Evolutionary conservation across 2,329 filamentous ascomycete species (phyloP).

Genomic region (Calonectria pseudoreteaudii): DNA sequence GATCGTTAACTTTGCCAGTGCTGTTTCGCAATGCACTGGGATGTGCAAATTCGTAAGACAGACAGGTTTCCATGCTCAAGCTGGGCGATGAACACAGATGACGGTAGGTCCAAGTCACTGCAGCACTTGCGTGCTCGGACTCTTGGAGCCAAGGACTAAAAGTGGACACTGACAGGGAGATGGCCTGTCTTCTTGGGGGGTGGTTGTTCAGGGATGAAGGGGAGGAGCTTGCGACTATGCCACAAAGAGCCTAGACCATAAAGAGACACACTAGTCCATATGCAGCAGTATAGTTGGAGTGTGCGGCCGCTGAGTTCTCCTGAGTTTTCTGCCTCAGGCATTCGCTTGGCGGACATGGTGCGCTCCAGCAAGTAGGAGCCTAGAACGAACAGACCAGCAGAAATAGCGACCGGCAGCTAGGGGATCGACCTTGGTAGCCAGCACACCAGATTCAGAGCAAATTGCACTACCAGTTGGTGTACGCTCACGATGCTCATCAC

Average conservation of each 20-base stretch:
- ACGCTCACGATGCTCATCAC: neutral
- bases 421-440: neutral
- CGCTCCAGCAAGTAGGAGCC: neutral
- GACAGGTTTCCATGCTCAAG: constrained; percentile 17
- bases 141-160: constrained; percentile 8
- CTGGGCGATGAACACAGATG: constrained; percentile 23
- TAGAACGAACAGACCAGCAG: neutral
- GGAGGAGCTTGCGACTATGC: constrained; percentile 12
- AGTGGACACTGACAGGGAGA: constrained; percentile 11
- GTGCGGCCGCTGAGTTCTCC: constrained; percentile 31
- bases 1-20: neutral
- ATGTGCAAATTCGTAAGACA: constrained; percentile 18
- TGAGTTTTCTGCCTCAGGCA: constrained; percentile 34
- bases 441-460: constrained; percentile 10
- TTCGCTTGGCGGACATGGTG: neutral
- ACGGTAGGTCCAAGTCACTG: constrained; percentile 18
- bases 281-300: constrained; percentile 10
- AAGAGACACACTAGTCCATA: constrained; percentile 24
- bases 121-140: constrained; percentile 15
- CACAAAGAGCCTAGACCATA: constrained; percentile 13
- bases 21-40: constrained; percentile 5
- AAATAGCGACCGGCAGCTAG: neutral
- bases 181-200: neutral
- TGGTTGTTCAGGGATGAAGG: neutral
- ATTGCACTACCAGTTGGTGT: constrained; percentile 17